Percentiles rank a stretch among this genome's conserved stretches.
Conservation (phyloP, 1,284 basidiomycete species). For the Leccinum fallax region DNA sequence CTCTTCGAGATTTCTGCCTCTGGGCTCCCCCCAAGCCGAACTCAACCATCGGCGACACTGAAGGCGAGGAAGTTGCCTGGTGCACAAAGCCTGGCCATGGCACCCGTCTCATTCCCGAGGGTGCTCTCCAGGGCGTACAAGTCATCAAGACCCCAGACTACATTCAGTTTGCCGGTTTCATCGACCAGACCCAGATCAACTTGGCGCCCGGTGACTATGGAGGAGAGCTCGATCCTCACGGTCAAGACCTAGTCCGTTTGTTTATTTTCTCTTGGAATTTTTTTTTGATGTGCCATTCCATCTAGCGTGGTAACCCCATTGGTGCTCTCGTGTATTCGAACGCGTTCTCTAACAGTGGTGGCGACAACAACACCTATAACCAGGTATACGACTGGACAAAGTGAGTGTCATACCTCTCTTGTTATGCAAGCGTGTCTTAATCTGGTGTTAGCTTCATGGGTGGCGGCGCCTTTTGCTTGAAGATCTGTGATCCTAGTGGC, state of each 20-base stretch:
- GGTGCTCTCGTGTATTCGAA: constrained; percentile 67
- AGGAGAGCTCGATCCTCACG: constrained; percentile 61
- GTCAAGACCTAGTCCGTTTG: constrained; percentile 43
- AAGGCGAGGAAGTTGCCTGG: constrained; percentile 71
- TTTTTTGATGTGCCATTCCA: constrained; percentile 31
- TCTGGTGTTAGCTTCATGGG: constrained; percentile 56
- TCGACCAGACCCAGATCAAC: constrained; percentile 64
- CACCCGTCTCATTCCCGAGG: constrained; percentile 44
- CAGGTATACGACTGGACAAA: constrained; percentile 66
- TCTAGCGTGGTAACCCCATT: constrained; percentile 63
- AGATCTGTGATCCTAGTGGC: constrained; percentile 60
- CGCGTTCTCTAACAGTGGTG: constrained; percentile 44
- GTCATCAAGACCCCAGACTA: constrained; percentile 51
- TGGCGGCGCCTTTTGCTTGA: constrained; percentile 52
- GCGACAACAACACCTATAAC: constrained; percentile 41
- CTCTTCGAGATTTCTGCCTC: constrained; percentile 51
- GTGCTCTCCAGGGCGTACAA: constrained; percentile 38
- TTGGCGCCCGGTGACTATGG: constrained; percentile 48
- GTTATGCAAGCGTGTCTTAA: constrained; percentile 2
- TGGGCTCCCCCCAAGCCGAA: constrained; percentile 52
- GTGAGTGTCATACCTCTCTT: constrained; percentile 28
- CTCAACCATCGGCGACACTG: constrained; percentile 58
- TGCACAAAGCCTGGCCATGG: constrained; percentile 51
- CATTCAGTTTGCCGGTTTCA: constrained; percentile 57
- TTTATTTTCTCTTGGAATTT: neutral